These are phyloP conservation scores for Leishmania arabica DNA, from an alignment of 208 protist species.

Conservation along the genomic window DNA sequence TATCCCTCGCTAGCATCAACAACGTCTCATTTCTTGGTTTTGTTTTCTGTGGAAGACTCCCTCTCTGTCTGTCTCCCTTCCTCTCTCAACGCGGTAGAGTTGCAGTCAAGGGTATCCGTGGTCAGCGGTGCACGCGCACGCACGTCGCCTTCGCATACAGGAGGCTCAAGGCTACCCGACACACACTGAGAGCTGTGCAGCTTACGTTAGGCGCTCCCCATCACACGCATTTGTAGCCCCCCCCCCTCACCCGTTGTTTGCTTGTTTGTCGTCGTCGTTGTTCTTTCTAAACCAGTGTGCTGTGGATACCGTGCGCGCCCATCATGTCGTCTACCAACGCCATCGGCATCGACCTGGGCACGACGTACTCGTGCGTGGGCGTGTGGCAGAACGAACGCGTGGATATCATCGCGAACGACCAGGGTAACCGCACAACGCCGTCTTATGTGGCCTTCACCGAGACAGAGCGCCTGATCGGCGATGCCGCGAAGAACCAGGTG, in stretches of 20 bases:
- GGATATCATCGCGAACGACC: conserved; percentile 92
- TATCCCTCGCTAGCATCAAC: background rate
- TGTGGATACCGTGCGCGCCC: background rate
- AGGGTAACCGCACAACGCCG: conserved; percentile 95
- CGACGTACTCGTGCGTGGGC: conserved; percentile 98
- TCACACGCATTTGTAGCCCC: background rate
- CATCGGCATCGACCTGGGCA: conserved; percentile 96
- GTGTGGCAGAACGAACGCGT: conserved; percentile 96
- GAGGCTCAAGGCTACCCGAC: background rate
- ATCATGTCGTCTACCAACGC: conserved; percentile 41
- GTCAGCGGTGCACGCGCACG: background rate
- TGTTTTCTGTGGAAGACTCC: background rate
- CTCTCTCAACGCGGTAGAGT: background rate
- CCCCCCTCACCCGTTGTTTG: background rate
- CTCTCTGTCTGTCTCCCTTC: background rate
- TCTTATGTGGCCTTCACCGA: conserved; percentile 97
- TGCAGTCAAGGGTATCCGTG: background rate
- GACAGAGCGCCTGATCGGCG: conserved; percentile 89
- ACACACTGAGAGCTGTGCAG: background rate
- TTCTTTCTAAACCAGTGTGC: background rate
- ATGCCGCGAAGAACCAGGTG: conserved; percentile 91
- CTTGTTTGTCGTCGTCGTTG: background rate
- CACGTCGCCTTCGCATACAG: background rate
- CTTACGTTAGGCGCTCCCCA: background rate
- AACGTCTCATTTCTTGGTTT: background rate